Evolutionary conservation across 495 filamentous ascomycete genomes (phyloP), one percentile per base, ranked within the genome.

Genomic region (Bacidia gigantensis): DNA sequence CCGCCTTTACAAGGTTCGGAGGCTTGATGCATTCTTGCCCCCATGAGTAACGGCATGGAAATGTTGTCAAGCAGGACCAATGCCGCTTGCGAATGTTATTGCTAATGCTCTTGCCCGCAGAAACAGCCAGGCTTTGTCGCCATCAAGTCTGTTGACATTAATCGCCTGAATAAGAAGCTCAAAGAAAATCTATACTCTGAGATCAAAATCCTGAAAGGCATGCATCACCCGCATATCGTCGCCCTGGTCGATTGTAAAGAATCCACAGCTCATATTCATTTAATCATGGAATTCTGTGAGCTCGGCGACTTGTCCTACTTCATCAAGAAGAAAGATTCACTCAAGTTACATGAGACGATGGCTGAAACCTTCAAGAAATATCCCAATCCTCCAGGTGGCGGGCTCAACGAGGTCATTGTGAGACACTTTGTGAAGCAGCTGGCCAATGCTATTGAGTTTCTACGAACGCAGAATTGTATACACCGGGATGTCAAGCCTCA

Each of bases 261-360:
- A 63, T 81, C 86, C 2, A 68, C 76, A 3, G 80, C 82, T 18
- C 87, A 95, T 53, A 95, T 97, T 65, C 89, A 98, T 68, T 75
- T 98, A 18, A 83, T 97, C 45, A 98, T 97, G 93, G 93, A 98
- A 65, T 97, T 89, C 68, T 98, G 92, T 68, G 86, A 93, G 60
- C 72, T 98, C 26, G 89, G 92, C 24, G 92, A 98, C 61, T 66
- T 98, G 50, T 92, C 90, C 7, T 68, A 87, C 11, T 96, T 98
- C 67, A 95, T 97, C 70, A 95, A 89, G 72, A 89, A 88, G 64
- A 78, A 92, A 46, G 83, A 90, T 43, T 84, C 76, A 44, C 73
- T 95, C 9, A 75, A 69, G 21, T 78, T 79, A 11, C 82, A 95
- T 64, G 78, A 81, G 26, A 83, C 80, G 22, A 89, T 89, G 1